A percentile compares a stretch with the other conserved stretches of the same genome.
Conservation (phyloP, 139 green algal genomes). For the Chlorella sp. region DNA sequence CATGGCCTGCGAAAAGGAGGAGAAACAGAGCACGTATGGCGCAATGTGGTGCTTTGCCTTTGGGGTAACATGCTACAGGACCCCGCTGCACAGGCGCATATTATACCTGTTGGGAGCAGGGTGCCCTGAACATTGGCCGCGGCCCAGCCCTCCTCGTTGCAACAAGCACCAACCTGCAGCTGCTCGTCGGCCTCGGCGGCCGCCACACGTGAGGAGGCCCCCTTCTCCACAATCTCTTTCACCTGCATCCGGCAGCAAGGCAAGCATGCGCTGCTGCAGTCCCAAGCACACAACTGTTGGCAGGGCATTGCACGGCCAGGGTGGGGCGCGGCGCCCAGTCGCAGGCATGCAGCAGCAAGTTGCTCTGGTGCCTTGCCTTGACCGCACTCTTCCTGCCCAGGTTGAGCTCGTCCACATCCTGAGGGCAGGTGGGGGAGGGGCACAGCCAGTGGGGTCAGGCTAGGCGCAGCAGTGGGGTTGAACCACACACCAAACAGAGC, state of each 20-base stretch:
- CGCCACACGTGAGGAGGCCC: not conserved
- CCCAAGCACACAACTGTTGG: not conserved
- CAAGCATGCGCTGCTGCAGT: not conserved
- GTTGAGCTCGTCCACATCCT: slow-evolving; percentile 23
- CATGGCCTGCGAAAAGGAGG: not conserved
- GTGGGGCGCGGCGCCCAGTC: not conserved
- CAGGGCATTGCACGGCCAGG: not conserved
- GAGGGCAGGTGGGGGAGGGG: not conserved
- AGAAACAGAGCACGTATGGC: not conserved
- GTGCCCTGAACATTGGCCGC: too few relatives aligned
- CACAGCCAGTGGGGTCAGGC: not conserved
- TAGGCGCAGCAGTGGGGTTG: not conserved
- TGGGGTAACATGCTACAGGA: too few relatives aligned
- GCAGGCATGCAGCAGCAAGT: too few relatives aligned
- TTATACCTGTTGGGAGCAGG: too few relatives aligned
- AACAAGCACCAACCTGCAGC: too few relatives aligned
- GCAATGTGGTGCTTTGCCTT: too few relatives aligned
- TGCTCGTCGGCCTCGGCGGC: not conserved
- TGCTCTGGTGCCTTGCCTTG: not conserved
- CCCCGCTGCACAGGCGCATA: too few relatives aligned
- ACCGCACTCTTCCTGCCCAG: slow-evolving; percentile 25
- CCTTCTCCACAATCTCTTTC: slow-evolving; percentile 33
- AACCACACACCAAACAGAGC: too few relatives aligned
- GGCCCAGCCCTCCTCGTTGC: too few relatives aligned
- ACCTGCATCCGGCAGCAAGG: slow-evolving; percentile 7